These are phyloP conservation scores for Tympanopsis confertula DNA, from an alignment of 2,329 filamentous ascomycete species.

Conservation along the genomic window DNA sequence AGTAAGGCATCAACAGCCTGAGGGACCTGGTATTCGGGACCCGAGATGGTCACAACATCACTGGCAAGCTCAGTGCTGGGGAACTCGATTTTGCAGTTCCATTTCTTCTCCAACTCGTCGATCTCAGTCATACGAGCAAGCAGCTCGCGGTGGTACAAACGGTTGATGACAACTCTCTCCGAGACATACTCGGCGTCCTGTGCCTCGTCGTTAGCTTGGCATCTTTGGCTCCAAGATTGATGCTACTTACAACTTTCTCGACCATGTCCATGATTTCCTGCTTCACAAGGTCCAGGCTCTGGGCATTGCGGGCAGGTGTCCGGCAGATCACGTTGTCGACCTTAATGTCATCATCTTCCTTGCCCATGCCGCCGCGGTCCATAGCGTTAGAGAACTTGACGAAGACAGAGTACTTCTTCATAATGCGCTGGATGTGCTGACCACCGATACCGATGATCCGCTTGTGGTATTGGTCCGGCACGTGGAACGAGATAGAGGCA, in stretches of 20 bases:
- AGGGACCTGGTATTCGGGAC: slow-evolving; percentile 95
- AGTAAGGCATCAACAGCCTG: slow-evolving; percentile 92
- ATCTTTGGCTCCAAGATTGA: slow-evolving; percentile 3
- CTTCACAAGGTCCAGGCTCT: slow-evolving; percentile 93
- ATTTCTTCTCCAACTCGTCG: slow-evolving; percentile 93
- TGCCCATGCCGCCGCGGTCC: slow-evolving; percentile 83
- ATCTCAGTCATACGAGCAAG: slow-evolving; percentile 80
- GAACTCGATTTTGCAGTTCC: slow-evolving; percentile 99
- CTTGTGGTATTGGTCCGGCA: slow-evolving; percentile 98
- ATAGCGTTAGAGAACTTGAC: slow-evolving; percentile 99
- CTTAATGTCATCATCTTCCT: slow-evolving; percentile 95
- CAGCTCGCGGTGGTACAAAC: slow-evolving; percentile 87
- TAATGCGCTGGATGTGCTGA: slow-evolving; percentile 97
- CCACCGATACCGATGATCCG: slow-evolving; percentile 97
- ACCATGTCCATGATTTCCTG: slow-evolving; percentile 99
- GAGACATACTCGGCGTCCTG: slow-evolving; percentile 93
- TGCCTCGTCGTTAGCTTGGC: slow-evolving; percentile 1
- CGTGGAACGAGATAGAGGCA: slow-evolving; percentile 96
- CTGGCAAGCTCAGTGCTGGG: slow-evolving; percentile 95
- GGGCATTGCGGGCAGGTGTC: slow-evolving; percentile 89
- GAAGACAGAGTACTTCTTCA: slow-evolving; percentile 99
- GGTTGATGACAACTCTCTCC: slow-evolving; percentile 85
- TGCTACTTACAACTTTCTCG: slow-evolving; percentile 64
- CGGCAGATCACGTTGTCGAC: slow-evolving; percentile 98
- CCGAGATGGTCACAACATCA: slow-evolving; percentile 88